Percentiles rank a stretch among this genome's conserved stretches.
These are phyloP conservation scores for Pugionium dolabratum DNA, from an alignment of 345 rosid genomes.

Conservation along the genomic window DNA sequence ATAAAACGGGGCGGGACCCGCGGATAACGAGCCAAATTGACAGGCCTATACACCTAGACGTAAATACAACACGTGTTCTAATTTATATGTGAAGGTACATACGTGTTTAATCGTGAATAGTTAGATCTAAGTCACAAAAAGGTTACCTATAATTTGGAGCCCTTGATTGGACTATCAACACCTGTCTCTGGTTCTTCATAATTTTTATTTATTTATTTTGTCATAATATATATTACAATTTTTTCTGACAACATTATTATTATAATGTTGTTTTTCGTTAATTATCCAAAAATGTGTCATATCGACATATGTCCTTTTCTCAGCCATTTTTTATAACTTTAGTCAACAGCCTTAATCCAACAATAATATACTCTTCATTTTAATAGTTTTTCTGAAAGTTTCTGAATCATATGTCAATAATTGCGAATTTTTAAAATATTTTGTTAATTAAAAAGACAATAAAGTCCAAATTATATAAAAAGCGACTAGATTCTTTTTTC, in stretches of 20 bases:
- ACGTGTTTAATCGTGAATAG: constrained; percentile 34
- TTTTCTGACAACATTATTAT: too few species aligned
- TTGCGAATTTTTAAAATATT: constrained; percentile 6
- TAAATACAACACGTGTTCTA: constrained; percentile 33
- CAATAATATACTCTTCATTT: constrained; percentile 29
- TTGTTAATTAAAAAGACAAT: not conserved
- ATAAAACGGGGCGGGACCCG: too few species aligned
- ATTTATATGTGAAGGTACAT: constrained; percentile 10
- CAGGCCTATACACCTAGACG: not conserved
- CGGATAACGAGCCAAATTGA: too few species aligned
- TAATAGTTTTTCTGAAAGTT: too few species aligned
- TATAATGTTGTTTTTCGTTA: too few species aligned
- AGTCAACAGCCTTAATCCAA: constrained; percentile 34
- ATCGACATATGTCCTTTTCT: constrained; percentile 30
- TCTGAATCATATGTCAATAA: constrained; percentile 30
- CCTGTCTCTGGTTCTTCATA: not conserved
- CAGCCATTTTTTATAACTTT: constrained; percentile 35
- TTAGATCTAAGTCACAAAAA: constrained; percentile 31
- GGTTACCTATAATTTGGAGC: constrained; percentile 41
- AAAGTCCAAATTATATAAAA: constrained; percentile 5
- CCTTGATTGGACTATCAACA: constrained; percentile 8
- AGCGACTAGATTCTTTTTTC: constrained; percentile 11
- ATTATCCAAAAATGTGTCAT: constrained; percentile 5
- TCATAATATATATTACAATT: too few species aligned
- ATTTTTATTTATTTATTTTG: too few species aligned